These are phyloP conservation scores for Lepidium campestre DNA, from an alignment of 441 rosid genomes.

Conservation along the genomic window DNA sequence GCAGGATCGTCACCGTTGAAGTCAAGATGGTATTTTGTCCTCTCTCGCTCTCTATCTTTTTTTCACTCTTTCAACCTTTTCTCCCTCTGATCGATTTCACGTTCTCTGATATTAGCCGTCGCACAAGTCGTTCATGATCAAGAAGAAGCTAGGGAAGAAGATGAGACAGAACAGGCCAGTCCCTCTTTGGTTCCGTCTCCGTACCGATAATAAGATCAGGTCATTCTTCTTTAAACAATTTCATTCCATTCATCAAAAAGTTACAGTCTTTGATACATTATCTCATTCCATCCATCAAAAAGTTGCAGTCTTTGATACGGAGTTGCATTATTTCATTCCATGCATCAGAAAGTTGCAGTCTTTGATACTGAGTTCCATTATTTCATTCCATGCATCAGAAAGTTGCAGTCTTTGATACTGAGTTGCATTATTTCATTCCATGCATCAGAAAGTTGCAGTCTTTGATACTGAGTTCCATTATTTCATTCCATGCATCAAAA, in stretches of 20 bases:
- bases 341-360: too few species aligned
- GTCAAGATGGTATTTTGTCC: constrained; percentile 1
- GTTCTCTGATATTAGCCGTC: constrained; percentile 47
- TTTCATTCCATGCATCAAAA: neutral
- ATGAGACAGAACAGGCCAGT: constrained; percentile 86
- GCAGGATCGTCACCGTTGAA: constrained; percentile 4
- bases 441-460: too few species aligned
- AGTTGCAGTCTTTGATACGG: neutral
- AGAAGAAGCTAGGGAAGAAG: constrained; percentile 87
- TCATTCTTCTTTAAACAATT: neutral
- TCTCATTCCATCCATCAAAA: too few species aligned
- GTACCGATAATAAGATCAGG: constrained; percentile 81
- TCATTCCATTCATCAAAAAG: neutral
- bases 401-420: too few species aligned
- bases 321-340: too few species aligned
- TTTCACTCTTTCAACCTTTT: neutral
- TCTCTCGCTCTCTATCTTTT: neutral
- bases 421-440: too few species aligned
- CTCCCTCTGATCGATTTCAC: neutral
- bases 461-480: too few species aligned
- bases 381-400: too few species aligned
- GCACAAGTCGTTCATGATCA: constrained; percentile 69
- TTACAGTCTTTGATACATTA: neutral
- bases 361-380: too few species aligned
- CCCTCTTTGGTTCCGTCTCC: constrained; percentile 78